These are phyloP conservation scores for Ogataea sp. DNA, from an alignment of 805 yeast species.

Conservation along the genomic window DNA sequence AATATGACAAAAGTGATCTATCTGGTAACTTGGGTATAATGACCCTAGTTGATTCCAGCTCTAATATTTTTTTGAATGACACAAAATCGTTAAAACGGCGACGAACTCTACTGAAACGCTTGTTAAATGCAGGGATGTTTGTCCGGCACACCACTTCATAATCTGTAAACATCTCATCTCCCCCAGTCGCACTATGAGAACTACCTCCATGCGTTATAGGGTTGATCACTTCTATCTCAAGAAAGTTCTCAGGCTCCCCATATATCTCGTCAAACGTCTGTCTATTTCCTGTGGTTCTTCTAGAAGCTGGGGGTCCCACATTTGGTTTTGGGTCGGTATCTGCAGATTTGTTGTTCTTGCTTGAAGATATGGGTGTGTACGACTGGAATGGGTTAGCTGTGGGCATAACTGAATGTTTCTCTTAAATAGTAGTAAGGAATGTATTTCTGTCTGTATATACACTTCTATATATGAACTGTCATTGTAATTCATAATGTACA, in stretches of 20 bases:
- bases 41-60: slow-evolving; percentile 70
- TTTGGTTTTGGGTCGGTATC: slow-evolving; percentile 7
- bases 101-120: slow-evolving; percentile 58
- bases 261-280: slow-evolving; percentile 78
- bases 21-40: slow-evolving; percentile 86
- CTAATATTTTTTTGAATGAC: slow-evolving; percentile 62
- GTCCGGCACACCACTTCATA: slow-evolving; percentile 87
- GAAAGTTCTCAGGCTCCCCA: slow-evolving; percentile 90
- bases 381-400: slow-evolving; percentile 25
- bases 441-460: not conserved
- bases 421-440: not conserved
- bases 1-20: slow-evolving; percentile 50
- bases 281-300: slow-evolving; percentile 23
- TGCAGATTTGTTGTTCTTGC: not conserved
- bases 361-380: slow-evolving; percentile 10
- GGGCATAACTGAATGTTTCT: slow-evolving; percentile 7
- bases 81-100: slow-evolving; percentile 90
- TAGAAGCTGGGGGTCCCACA: too few species aligned
- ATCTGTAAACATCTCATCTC: slow-evolving; percentile 68
- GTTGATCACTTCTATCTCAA: slow-evolving; percentile 81
- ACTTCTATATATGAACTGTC: too few species aligned
- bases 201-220: slow-evolving; percentile 68
- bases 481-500: too few species aligned
- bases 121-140: slow-evolving; percentile 80
- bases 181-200: slow-evolving; percentile 40